phyloP scores from a whole-genome alignment of 139 green algal genomes.

The Haematococcus lacustris region DNA sequence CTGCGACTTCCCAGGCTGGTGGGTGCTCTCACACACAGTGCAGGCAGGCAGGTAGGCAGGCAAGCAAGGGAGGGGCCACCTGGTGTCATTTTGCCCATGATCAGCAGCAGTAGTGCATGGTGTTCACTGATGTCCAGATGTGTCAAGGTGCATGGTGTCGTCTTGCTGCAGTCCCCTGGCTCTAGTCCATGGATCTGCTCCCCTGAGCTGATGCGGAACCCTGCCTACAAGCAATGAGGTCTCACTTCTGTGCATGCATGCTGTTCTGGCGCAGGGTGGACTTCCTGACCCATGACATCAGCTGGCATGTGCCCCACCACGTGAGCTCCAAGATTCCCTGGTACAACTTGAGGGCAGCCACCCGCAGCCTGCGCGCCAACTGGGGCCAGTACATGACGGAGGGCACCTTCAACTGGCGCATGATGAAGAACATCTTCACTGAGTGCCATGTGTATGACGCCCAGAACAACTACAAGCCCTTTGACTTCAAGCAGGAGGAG shows the following conservation, averaged over 20 bases:
- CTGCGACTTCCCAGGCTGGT: slow-evolving; percentile 87
- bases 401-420: slow-evolving; percentile 82
- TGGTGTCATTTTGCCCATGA: no score
- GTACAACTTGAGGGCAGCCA: slow-evolving; percentile 86
- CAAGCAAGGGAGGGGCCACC: no score
- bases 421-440: slow-evolving; percentile 91
- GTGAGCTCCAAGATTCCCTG: slow-evolving; percentile 90
- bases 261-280: slow-evolving; percentile 93
- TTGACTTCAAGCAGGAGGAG: slow-evolving; percentile 76
- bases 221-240: no score
- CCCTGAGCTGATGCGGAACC: no score
- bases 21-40: not conserved
- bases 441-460: slow-evolving; percentile 86
- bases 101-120: no score
- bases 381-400: slow-evolving; percentile 93
- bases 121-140: no score
- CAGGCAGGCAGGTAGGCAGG: no score
- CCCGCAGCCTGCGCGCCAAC: slow-evolving; percentile 66
- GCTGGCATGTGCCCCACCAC: slow-evolving; percentile 94
- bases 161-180: no score
- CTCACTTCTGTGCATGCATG: no score
- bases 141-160: no score
- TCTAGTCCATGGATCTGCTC: no score
- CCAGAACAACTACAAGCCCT: slow-evolving; percentile 77
- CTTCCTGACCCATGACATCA: slow-evolving; percentile 95